phyloP scores from a whole-genome alignment of 495 filamentous ascomycete species.

The Neurospora sp. region DNA sequence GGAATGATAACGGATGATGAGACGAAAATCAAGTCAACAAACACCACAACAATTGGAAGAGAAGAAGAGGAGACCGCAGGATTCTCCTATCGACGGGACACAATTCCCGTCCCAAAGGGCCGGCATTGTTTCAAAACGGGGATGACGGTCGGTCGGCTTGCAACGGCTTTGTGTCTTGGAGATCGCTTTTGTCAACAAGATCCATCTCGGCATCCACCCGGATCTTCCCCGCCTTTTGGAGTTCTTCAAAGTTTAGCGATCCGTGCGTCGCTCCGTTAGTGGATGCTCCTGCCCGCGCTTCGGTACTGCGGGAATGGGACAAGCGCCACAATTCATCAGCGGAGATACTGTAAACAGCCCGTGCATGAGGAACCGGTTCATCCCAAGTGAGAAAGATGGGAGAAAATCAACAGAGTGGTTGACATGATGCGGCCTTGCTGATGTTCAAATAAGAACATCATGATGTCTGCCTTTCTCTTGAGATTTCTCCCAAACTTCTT shows the following conservation, averaged over 20 bases:
- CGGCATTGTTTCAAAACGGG: not conserved
- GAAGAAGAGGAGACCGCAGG: not conserved
- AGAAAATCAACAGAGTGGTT: not conserved
- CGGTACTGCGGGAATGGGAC: not conserved
- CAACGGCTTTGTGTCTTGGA: slow-evolving; percentile 17
- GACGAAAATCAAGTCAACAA: not conserved
- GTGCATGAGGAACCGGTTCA: not conserved
- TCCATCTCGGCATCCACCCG: not conserved
- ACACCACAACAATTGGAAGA: not conserved
- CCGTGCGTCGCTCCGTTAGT: not conserved
- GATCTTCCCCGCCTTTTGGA: not conserved
- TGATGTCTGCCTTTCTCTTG: too few relatives aligned
- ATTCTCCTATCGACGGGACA: not conserved
- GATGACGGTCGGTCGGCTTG: slow-evolving; percentile 17
- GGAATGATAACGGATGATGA: not conserved
- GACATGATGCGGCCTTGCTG: not conserved
- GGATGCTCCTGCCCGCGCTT: not conserved
- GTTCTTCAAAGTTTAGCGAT: not conserved
- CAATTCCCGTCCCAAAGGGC: not conserved
- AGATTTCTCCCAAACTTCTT: not conserved
- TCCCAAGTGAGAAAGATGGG: not conserved
- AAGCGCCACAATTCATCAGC: not conserved
- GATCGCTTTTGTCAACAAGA: not conserved
- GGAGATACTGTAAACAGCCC: not conserved
- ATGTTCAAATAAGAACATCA: not conserved